Evolutionary conservation across 2,329 filamentous ascomycete species (phyloP).

Genomic region (Geosmithia putterillii): DNA sequence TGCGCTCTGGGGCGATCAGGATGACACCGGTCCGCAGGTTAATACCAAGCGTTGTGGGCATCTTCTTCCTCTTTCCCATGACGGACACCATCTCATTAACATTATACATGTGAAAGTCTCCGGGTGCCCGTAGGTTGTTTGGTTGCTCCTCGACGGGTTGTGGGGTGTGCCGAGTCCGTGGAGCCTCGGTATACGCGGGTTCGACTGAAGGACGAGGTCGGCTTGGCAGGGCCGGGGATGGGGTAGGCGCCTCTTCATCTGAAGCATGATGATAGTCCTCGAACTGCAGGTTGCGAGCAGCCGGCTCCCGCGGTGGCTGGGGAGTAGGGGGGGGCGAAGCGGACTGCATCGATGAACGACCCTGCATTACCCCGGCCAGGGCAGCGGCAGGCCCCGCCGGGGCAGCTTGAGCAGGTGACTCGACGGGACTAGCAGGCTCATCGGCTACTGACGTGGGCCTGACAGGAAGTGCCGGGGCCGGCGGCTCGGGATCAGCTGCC

Average conservation of each 20-base stretch:
- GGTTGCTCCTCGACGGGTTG: conserved; percentile 15
- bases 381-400: conserved; percentile 36
- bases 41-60: conserved; percentile 93
- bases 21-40: conserved; percentile 82
- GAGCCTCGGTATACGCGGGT: conserved; percentile 22
- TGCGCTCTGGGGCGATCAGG: conserved; percentile 78
- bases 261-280: conserved; percentile 6
- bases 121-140: conserved; percentile 43
- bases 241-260: conserved; percentile 11
- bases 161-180: not conserved
- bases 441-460: conserved; percentile 22
- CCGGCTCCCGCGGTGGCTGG: conserved; percentile 10
- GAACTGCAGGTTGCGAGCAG: not conserved
- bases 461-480: conserved; percentile 29
- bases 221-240: conserved; percentile 16
- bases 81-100: conserved; percentile 97
- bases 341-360: conserved; percentile 22
- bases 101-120: conserved; percentile 88
- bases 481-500: conserved; percentile 17
- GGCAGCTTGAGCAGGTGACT: conserved; percentile 8
- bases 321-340: conserved; percentile 7
- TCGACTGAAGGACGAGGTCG: conserved; percentile 27
- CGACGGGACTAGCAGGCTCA: conserved; percentile 18
- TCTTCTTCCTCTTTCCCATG: conserved; percentile 94
- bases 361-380: conserved; percentile 43